Conservation (phyloP, 208 protist genomes). For the Lotmaria passim region DNA sequence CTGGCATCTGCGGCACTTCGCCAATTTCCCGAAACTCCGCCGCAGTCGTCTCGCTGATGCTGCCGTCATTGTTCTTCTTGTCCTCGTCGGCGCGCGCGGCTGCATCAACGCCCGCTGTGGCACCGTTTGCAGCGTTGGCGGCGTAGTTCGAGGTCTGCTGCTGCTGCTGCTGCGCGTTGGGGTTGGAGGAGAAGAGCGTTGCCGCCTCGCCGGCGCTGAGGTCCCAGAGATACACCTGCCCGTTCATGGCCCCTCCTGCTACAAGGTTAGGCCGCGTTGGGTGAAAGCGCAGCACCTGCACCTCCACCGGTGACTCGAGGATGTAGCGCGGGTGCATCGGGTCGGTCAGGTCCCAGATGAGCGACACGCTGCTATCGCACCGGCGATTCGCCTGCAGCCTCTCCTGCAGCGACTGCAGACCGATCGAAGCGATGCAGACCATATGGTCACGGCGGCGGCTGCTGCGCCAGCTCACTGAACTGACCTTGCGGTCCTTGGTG, state of each 20-base stretch:
- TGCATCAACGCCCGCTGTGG: neutral
- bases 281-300: slow-evolving; percentile 90
- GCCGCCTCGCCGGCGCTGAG: slow-evolving; percentile 57
- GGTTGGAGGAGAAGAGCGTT: slow-evolving; percentile 23
- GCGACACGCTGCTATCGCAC: slow-evolving; percentile 74
- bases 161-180: slow-evolving; percentile 12
- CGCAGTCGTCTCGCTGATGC: neutral
- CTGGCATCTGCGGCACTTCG: slow-evolving; percentile 78
- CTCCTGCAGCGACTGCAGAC: slow-evolving; percentile 61
- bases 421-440: slow-evolving; percentile 84
- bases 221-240: slow-evolving; percentile 92
- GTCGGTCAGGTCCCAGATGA: slow-evolving; percentile 92
- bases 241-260: slow-evolving; percentile 87
- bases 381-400: slow-evolving; percentile 73
- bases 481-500: slow-evolving; percentile 81
- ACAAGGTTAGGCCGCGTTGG: slow-evolving; percentile 81
- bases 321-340: slow-evolving; percentile 91
- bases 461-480: slow-evolving; percentile 85
- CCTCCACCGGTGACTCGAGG: slow-evolving; percentile 86
- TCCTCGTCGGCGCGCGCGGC: neutral
- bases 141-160: slow-evolving; percentile 8
- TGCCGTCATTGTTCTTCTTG: neutral
- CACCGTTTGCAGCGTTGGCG: neutral
- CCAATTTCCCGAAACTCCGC: slow-evolving; percentile 52
- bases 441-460: slow-evolving; percentile 60